phyloP scores from a whole-genome alignment of 2,329 filamentous ascomycete species.

The Zopfia rhizophila region DNA sequence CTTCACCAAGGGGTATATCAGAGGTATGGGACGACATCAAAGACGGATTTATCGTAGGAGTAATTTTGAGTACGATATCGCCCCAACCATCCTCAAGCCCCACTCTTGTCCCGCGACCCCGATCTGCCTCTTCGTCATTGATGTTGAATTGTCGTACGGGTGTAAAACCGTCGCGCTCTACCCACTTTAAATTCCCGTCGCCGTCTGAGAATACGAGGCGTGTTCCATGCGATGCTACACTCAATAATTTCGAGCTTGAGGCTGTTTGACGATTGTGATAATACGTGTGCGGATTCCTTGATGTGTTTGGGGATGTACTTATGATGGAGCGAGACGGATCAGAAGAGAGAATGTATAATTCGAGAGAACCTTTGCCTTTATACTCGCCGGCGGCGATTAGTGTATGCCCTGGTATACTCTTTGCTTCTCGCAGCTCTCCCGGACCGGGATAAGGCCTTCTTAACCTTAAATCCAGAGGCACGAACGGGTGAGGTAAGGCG shows the following conservation, averaged over 20 bases:
- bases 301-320: conserved; percentile 40
- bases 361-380: conserved; percentile 88
- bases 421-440: conserved; percentile 65
- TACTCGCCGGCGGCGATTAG: conserved; percentile 89
- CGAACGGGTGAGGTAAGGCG: conserved; percentile 74
- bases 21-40: conserved; percentile 5
- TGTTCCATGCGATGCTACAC: conserved; percentile 82
- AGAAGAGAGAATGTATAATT: conserved; percentile 77
- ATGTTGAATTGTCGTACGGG: conserved; percentile 68
- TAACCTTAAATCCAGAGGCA: conserved; percentile 70
- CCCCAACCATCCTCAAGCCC: conserved; percentile 53
- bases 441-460: conserved; percentile 64
- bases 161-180: conserved; percentile 80
- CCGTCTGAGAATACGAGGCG: conserved; percentile 86
- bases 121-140: conserved; percentile 52
- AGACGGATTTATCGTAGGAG: conserved; percentile 63
- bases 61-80: conserved; percentile 83
- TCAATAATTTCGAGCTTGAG: conserved; percentile 81
- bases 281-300: conserved; percentile 55
- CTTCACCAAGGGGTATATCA: conserved; percentile 47
- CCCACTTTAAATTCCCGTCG: conserved; percentile 86
- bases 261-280: conserved; percentile 81
- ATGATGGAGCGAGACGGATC: conserved; percentile 44
- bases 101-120: conserved; percentile 23
- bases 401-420: conserved; percentile 67